These are phyloP conservation scores for Macrophomina phaseolina DNA, from an alignment of 2,329 filamentous ascomycete genomes.

Conservation along the genomic window DNA sequence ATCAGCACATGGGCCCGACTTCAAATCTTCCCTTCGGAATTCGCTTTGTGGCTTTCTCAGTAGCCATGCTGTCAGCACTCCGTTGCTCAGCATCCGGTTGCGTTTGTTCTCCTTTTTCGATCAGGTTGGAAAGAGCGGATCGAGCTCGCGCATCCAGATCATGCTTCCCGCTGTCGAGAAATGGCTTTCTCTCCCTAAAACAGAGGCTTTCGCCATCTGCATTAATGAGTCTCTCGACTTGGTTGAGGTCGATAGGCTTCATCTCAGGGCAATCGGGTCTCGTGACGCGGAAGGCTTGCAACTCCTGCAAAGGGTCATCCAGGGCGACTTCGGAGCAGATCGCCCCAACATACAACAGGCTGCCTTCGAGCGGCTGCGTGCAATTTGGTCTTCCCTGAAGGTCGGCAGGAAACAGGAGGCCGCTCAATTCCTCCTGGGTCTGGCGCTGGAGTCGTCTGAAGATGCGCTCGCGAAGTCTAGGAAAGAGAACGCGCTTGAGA, in stretches of 20 bases:
- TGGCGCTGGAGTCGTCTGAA: slow-evolving; percentile 56
- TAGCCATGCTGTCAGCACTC: slow-evolving; percentile 72
- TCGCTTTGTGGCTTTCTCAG: slow-evolving; percentile 74
- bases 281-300: slow-evolving; percentile 64
- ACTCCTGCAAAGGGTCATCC: slow-evolving; percentile 58
- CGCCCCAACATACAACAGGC: slow-evolving; percentile 64
- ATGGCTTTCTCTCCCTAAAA: slow-evolving; percentile 66
- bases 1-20: slow-evolving; percentile 46
- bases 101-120: slow-evolving; percentile 75
- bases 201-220: slow-evolving; percentile 59
- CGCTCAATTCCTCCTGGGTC: slow-evolving; percentile 67
- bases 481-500: slow-evolving; percentile 67
- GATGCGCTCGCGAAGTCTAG: slow-evolving; percentile 45
- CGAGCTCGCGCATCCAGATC: slow-evolving; percentile 73
- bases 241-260: slow-evolving; percentile 57
- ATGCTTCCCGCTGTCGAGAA: slow-evolving; percentile 75
- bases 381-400: slow-evolving; percentile 76
- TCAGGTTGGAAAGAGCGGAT: slow-evolving; percentile 72
- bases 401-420: slow-evolving; percentile 64
- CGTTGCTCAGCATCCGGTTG: slow-evolving; percentile 71
- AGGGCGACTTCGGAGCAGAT: slow-evolving; percentile 50
- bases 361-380: slow-evolving; percentile 71
- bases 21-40: slow-evolving; percentile 68
- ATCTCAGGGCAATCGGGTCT: slow-evolving; percentile 60
- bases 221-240: slow-evolving; percentile 55